Percentiles rank a stretch among this genome's conserved stretches.
These are phyloP conservation scores for Hamigera avellanea DNA, from an alignment of 495 filamentous ascomycete species.

Conservation along the genomic window DNA sequence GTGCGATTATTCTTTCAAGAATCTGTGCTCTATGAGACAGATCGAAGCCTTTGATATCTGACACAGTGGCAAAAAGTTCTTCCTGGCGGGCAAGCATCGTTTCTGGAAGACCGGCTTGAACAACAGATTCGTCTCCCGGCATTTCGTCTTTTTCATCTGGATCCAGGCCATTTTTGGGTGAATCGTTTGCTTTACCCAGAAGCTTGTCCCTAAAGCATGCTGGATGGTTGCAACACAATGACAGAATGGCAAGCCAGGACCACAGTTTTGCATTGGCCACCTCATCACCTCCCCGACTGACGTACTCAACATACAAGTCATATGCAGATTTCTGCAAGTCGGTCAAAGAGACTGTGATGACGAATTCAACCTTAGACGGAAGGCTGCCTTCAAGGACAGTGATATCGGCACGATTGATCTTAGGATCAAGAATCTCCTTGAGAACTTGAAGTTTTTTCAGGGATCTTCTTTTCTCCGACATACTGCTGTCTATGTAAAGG, in stretches of 20 bases:
- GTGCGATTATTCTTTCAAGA: slow-evolving; percentile 51
- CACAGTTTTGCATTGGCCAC: slow-evolving; percentile 20
- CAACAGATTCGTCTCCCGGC: slow-evolving; percentile 16
- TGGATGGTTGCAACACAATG: slow-evolving; percentile 69
- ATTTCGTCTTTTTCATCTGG: slow-evolving; percentile 13
- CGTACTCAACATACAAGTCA: slow-evolving; percentile 37
- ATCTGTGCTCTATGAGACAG: slow-evolving; percentile 57
- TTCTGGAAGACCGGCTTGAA: slow-evolving; percentile 18
- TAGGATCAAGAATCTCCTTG: slow-evolving; percentile 60
- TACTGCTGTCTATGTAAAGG: slow-evolving; percentile 28
- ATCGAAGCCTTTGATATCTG: slow-evolving; percentile 21
- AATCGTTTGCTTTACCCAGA: slow-evolving; percentile 10
- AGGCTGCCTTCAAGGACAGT: slow-evolving; percentile 51
- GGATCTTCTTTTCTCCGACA: slow-evolving; percentile 16
- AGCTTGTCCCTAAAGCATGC: slow-evolving; percentile 48
- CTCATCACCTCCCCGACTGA: slow-evolving; percentile 14
- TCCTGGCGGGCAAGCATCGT: slow-evolving; percentile 14
- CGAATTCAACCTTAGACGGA: slow-evolving; percentile 67
- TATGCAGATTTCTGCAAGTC: slow-evolving; percentile 55
- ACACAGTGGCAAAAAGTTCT: slow-evolving; percentile 15
- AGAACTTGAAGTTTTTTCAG: slow-evolving; percentile 59
- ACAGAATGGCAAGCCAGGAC: slow-evolving; percentile 44
- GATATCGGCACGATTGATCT: slow-evolving; percentile 66
- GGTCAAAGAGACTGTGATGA: slow-evolving; percentile 62
- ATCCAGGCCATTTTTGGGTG: slow-evolving; percentile 15